Percentiles rank a stretch among this genome's conserved stretches.
Conservation (phyloP, 2,329 filamentous ascomycete species). For the Verticillium klebahnii region DNA sequence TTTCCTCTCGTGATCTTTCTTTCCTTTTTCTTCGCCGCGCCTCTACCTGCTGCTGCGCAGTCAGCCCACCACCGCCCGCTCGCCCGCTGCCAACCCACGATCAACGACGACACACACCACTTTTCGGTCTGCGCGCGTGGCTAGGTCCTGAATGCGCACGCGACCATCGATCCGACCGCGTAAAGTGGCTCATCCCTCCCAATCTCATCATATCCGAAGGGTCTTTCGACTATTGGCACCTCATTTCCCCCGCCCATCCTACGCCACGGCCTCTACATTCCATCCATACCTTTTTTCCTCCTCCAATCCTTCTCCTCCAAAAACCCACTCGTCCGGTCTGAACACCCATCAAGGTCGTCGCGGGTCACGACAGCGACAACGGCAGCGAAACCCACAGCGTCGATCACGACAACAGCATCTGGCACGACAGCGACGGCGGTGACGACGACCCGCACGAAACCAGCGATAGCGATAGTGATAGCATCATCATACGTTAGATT, state of each 20-base stretch:
- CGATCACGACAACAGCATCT: background rate
- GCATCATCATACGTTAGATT: background rate
- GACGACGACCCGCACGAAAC: background rate
- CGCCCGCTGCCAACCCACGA: background rate
- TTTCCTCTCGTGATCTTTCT: background rate
- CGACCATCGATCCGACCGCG: background rate
- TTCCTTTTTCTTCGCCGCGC: background rate
- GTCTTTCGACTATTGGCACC: conserved; percentile 14
- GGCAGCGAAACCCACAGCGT: background rate
- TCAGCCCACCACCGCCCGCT: background rate
- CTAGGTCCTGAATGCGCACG: background rate
- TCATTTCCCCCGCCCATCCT: conserved; percentile 14
- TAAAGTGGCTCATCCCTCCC: background rate
- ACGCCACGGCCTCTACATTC: conserved; percentile 13
- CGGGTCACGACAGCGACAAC: background rate
- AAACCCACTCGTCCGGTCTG: background rate
- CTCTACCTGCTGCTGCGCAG: background rate
- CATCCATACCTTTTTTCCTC: conserved; percentile 3
- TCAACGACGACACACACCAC: background rate
- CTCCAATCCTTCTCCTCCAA: background rate
- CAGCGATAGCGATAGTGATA: background rate
- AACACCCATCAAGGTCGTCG: background rate
- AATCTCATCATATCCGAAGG: conserved; percentile 1
- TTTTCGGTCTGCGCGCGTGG: background rate
- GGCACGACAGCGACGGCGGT: background rate